A percentile compares a stretch with the other conserved stretches of the same genome.
Conservation (phyloP, 768 basidiomycete species). For the Pleurotus citrinopileatus region DNA sequence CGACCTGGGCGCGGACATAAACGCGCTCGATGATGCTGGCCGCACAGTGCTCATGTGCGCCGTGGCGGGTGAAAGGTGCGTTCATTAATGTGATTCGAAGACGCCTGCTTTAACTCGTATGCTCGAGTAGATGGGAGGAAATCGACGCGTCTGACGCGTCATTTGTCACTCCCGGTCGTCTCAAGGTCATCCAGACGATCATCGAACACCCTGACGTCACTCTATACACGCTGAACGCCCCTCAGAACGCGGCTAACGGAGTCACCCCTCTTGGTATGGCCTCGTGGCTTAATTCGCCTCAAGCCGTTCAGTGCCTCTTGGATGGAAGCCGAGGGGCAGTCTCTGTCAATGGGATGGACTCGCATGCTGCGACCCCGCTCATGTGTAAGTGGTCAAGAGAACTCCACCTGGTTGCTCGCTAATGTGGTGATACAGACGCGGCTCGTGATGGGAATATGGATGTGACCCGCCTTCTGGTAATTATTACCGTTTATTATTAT, state of each 20-base stretch:
- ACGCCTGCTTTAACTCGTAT: background rate
- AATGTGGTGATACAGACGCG: conserved; percentile 50
- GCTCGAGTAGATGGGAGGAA: conserved; percentile 55
- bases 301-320: conserved; percentile 61
- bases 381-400: conserved; percentile 63
- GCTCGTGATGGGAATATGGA: conserved; percentile 68
- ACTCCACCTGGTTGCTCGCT: conserved; percentile 11
- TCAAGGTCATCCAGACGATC: conserved; percentile 55
- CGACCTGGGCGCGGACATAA: conserved; percentile 62
- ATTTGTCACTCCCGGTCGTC: conserved; percentile 54
- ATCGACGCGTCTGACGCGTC: conserved; percentile 72
- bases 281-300: conserved; percentile 68
- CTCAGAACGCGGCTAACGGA: conserved; percentile 64
- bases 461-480: conserved; percentile 65
- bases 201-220: conserved; percentile 56
- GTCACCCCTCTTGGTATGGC: conserved; percentile 79
- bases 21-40: conserved; percentile 58
- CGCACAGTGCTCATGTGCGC: conserved; percentile 66
- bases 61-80: conserved; percentile 70
- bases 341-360: conserved; percentile 71
- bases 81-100: conserved; percentile 9
- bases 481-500: conserved; percentile 20
- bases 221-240: conserved; percentile 71
- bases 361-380: conserved; percentile 73
- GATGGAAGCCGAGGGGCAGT: conserved; percentile 60